Conservation (phyloP, 768 basidiomycete genomes). For the Pisolithus marmoratus region DNA sequence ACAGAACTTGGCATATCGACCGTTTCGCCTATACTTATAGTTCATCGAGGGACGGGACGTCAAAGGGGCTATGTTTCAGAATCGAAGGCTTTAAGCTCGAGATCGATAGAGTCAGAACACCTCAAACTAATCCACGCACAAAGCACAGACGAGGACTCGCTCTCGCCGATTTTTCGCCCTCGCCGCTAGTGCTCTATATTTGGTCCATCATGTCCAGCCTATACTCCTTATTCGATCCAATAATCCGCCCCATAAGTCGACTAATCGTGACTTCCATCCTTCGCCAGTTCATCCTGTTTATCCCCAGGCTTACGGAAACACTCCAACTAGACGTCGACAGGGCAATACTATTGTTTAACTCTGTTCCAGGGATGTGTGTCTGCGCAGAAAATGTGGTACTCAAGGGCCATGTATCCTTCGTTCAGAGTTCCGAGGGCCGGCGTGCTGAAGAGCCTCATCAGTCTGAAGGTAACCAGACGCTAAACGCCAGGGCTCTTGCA, state of each 20-base stretch:
- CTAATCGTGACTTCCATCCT: conserved; percentile 47
- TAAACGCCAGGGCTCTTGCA: conserved; percentile 34
- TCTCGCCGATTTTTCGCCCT: conserved; percentile 31
- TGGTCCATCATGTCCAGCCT: conserved; percentile 30
- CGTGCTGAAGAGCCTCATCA: conserved; percentile 8
- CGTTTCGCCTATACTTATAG: conserved; percentile 59
- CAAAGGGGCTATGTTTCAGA: conserved; percentile 55
- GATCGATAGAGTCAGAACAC: conserved; percentile 25
- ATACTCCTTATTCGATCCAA: conserved; percentile 49
- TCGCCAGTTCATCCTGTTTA: conserved; percentile 53
- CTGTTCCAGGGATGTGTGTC: conserved; percentile 48
- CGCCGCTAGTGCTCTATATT: conserved; percentile 29
- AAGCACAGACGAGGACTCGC: conserved; percentile 40
- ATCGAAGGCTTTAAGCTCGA: conserved; percentile 58
- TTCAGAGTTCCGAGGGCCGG: conserved; percentile 37
- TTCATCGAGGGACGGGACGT: conserved; percentile 38
- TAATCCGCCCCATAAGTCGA: conserved; percentile 57
- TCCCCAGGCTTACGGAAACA: conserved; percentile 64
- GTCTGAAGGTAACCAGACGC: conserved; percentile 8
- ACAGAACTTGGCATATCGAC: conserved; percentile 54
- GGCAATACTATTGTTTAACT: conserved; percentile 45
- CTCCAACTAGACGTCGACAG: conserved; percentile 63
- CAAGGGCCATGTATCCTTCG: conserved; percentile 50
- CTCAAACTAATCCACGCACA: conserved; percentile 13
- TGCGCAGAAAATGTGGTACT: conserved; percentile 45